Conservation (phyloP, 1,284 basidiomycete genomes). For the Gomphus bonarii region DNA sequence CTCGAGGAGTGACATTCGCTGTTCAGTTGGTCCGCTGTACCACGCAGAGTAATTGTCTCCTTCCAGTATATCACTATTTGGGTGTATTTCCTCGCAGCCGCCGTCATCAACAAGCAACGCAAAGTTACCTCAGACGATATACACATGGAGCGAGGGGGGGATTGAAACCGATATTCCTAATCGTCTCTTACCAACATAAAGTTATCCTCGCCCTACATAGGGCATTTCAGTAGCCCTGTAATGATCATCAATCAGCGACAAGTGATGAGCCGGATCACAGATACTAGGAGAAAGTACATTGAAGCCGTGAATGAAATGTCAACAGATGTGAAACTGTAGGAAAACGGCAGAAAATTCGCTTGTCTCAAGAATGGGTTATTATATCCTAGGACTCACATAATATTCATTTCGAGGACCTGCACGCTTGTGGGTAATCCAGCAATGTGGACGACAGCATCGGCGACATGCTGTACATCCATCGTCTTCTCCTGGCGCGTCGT, state of each 20-base stretch:
- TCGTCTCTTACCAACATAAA: not conserved
- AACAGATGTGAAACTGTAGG: not conserved
- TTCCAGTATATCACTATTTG: no score
- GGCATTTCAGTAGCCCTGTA: slow-evolving; percentile 48
- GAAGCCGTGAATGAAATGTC: not conserved
- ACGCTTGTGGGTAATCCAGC: slow-evolving; percentile 58
- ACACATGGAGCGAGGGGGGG: not conserved
- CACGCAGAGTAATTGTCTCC: no score
- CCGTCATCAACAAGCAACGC: not conserved
- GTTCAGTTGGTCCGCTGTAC: no score
- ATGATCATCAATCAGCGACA: not conserved
- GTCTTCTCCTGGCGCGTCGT: slow-evolving; percentile 46
- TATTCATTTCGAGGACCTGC: slow-evolving; percentile 59
- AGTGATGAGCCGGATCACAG: not conserved
- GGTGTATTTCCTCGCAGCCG: no score
- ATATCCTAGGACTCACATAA: slow-evolving; percentile 45
- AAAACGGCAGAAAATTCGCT: not conserved
- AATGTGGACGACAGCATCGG: slow-evolving; percentile 58
- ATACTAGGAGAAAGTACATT: not conserved
- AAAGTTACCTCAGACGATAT: not conserved
- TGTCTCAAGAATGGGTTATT: not conserved
- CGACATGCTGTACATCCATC: slow-evolving; percentile 64
- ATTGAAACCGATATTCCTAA: not conserved
- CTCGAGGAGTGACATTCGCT: no score
- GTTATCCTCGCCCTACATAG: slow-evolving; percentile 51